Percentiles rank a stretch among this genome's conserved stretches.
Conservation (phyloP, 2,329 filamentous ascomycete genomes). For the Alternaria sp. region DNA sequence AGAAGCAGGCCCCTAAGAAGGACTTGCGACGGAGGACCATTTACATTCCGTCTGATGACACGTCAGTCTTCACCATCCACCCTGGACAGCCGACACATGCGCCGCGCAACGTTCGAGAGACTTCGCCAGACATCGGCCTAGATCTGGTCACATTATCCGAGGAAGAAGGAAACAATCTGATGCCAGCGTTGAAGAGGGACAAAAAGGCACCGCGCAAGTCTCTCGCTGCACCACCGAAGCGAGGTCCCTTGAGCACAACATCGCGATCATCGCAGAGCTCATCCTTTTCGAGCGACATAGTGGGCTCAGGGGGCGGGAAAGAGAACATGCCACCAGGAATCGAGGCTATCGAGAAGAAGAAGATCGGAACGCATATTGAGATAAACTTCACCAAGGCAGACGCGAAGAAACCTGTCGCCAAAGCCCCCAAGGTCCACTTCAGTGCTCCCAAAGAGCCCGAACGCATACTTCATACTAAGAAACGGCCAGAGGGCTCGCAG, state of each 20-base stretch:
- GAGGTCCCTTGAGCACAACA: slow-evolving; percentile 60
- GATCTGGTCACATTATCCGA: slow-evolving; percentile 52
- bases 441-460: slow-evolving; percentile 33
- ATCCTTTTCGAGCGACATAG: slow-evolving; percentile 55
- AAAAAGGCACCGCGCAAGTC: slow-evolving; percentile 51
- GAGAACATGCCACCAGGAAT: slow-evolving; percentile 69
- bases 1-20: slow-evolving; percentile 47
- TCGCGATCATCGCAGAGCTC: slow-evolving; percentile 52
- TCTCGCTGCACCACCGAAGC: slow-evolving; percentile 58
- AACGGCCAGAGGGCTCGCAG: slow-evolving; percentile 39
- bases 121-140: slow-evolving; percentile 50
- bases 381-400: slow-evolving; percentile 45
- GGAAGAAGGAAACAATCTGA: slow-evolving; percentile 45
- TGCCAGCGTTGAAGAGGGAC: slow-evolving; percentile 44
- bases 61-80: slow-evolving; percentile 61
- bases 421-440: slow-evolving; percentile 42
- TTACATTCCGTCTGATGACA: slow-evolving; percentile 62
- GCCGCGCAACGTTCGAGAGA: slow-evolving; percentile 37
- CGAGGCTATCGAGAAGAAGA: slow-evolving; percentile 38
- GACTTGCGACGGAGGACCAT: slow-evolving; percentile 59
- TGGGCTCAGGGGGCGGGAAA: slow-evolving; percentile 66
- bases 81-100: slow-evolving; percentile 53
- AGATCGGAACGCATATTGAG: slow-evolving; percentile 38
- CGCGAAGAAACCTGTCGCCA: slow-evolving; percentile 32
- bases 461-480: slow-evolving; percentile 28